Percentiles rank a stretch among this genome's conserved stretches.
These are phyloP conservation scores for Saxispiralis lemnorum DNA, from an alignment of 495 filamentous ascomycete species.

Conservation along the genomic window DNA sequence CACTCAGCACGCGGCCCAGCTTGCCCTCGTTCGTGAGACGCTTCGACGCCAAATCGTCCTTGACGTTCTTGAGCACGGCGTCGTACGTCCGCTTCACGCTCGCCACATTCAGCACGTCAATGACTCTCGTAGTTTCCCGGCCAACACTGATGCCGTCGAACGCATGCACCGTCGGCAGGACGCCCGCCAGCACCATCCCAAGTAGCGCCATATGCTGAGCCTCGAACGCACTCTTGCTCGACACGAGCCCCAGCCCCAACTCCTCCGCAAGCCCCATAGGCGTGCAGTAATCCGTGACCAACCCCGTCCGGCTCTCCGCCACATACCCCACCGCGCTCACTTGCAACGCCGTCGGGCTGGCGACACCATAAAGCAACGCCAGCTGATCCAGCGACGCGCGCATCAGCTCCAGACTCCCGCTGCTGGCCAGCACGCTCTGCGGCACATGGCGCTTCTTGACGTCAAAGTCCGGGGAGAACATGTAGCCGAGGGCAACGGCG, in stretches of 20 bases:
- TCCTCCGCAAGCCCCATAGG: constrained; percentile 76
- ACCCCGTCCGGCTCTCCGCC: constrained; percentile 39
- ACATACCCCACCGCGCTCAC: constrained; percentile 85
- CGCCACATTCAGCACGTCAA: constrained; percentile 61
- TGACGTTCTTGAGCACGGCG: constrained; percentile 42
- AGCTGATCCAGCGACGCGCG: constrained; percentile 78
- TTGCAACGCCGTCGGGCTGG: constrained; percentile 82
- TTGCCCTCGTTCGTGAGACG: constrained; percentile 57
- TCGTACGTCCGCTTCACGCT: constrained; percentile 56
- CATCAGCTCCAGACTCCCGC: constrained; percentile 61
- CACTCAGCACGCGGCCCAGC: constrained; percentile 52
- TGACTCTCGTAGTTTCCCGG: constrained; percentile 67
- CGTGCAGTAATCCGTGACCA: constrained; percentile 76
- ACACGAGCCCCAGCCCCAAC: constrained; percentile 68
- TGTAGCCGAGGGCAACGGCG: constrained; percentile 82
- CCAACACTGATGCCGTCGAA: constrained; percentile 82
- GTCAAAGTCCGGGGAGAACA: constrained; percentile 92
- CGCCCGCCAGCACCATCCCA: constrained; percentile 59
- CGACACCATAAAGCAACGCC: constrained; percentile 68
- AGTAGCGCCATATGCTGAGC: constrained; percentile 90
- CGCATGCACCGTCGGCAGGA: constrained; percentile 73
- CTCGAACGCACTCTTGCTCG: constrained; percentile 73
- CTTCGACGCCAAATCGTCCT: constrained; percentile 29
- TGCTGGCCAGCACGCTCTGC: constrained; percentile 73
- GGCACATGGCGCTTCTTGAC: constrained; percentile 77